These are phyloP conservation scores for Leishmania tarentolae DNA, from an alignment of 208 protist species.

Conservation along the genomic window DNA sequence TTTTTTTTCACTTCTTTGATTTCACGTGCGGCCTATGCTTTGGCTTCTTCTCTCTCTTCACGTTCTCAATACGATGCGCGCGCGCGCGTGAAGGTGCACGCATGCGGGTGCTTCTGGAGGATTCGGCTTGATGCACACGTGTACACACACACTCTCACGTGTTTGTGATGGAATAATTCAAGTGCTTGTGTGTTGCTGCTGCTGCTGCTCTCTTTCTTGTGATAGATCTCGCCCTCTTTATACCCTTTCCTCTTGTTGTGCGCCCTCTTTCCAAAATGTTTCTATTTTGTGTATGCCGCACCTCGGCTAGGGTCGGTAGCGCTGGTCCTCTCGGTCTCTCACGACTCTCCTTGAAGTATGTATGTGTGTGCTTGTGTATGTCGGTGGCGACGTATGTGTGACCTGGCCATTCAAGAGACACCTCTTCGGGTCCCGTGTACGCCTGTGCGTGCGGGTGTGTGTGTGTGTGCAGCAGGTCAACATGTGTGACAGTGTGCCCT, in stretches of 20 bases:
- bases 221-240: background rate
- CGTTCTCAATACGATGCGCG: background rate
- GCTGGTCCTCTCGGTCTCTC: background rate
- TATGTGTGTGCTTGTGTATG: conserved; percentile 8
- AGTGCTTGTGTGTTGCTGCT: background rate
- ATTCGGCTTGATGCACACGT: too few relatives aligned
- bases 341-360: background rate
- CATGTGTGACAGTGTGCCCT: background rate
- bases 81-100: background rate
- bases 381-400: background rate
- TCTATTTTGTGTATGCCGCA: too few relatives aligned
- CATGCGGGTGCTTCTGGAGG: background rate
- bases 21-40: background rate
- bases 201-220: background rate
- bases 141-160: background rate
- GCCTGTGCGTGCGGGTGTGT: conserved; percentile 7
- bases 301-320: background rate
- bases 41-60: background rate
- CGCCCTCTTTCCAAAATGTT: background rate
- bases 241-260: background rate
- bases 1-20: background rate
- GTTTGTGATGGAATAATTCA: background rate
- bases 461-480: background rate
- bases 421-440: background rate
- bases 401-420: background rate